phyloP scores from a whole-genome alignment of 78 protist species.

The Kipferlia bialata region DNA sequence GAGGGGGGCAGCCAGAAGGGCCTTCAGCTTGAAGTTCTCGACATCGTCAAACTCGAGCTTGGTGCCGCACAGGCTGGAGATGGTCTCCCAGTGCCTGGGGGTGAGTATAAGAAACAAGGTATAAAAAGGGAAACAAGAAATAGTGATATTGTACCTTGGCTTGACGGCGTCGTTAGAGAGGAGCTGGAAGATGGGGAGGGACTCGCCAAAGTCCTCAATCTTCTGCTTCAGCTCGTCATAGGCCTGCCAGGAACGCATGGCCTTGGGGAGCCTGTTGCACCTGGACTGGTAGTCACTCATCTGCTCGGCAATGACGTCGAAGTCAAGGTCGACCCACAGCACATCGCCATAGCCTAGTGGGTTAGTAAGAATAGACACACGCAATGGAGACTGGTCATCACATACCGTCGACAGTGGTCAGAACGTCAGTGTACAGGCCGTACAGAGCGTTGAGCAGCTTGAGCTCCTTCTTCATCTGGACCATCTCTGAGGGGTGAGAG shows the following conservation, averaged over 20 bases:
- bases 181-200: slow-evolving; percentile 40
- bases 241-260: slow-evolving; percentile 54
- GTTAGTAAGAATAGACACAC: too few relatives aligned
- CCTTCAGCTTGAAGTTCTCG: slow-evolving; percentile 31
- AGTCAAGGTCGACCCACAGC: slow-evolving; percentile 49
- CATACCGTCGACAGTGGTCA: slow-evolving; percentile 17
- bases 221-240: slow-evolving; percentile 47
- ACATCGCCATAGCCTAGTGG: slow-evolving; percentile 51
- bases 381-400: too few relatives aligned
- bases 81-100: slow-evolving; percentile 54
- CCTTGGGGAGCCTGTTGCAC: slow-evolving; percentile 42
- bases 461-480: slow-evolving; percentile 40
- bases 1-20: slow-evolving; percentile 37
- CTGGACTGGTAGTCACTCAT: slow-evolving; percentile 31
- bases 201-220: slow-evolving; percentile 50
- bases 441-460: slow-evolving; percentile 50
- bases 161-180: slow-evolving; percentile 38
- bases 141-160: too few relatives aligned
- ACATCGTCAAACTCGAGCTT: slow-evolving; percentile 26
- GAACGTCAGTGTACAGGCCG: slow-evolving; percentile 45
- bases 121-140: too few relatives aligned
- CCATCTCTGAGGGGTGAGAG: too few relatives aligned
- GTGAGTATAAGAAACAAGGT: too few relatives aligned
- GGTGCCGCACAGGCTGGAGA: slow-evolving; percentile 21
- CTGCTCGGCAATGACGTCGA: slow-evolving; percentile 32